Conservation (phyloP, 768 basidiomycete genomes). For the Auricularia sp. region DNA sequence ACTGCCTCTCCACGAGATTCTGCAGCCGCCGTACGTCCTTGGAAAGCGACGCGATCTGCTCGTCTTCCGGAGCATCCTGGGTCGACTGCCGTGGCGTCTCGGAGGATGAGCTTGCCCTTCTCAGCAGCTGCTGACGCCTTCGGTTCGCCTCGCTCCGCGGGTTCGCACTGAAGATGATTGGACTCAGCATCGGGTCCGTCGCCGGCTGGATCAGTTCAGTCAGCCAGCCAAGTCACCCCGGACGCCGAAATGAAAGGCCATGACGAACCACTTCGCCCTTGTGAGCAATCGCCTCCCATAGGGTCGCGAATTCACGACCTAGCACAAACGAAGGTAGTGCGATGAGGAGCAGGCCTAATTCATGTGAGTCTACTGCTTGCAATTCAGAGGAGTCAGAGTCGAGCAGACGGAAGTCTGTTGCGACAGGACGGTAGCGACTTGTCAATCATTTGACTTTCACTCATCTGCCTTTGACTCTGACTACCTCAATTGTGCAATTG, state of each 20-base stretch:
- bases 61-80: neutral
- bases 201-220: too few relatives aligned
- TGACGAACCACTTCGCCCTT: conserved; percentile 10
- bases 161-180: neutral
- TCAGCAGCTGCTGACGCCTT: too few relatives aligned
- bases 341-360: conserved; percentile 59
- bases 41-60: neutral
- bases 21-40: neutral
- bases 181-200: neutral
- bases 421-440: too few relatives aligned
- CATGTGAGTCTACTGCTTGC: too few relatives aligned
- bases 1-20: neutral
- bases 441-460: too few relatives aligned
- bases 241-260: neutral
- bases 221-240: neutral
- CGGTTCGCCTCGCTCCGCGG: neutral
- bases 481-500: too few relatives aligned
- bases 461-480: neutral
- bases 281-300: conserved; percentile 75
- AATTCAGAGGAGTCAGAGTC: too few relatives aligned
- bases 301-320: conserved; percentile 80
- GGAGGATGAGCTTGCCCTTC: too few relatives aligned
- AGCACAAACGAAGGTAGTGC: conserved; percentile 88
- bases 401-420: too few relatives aligned
- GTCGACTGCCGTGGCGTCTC: neutral